Evolutionary conservation across 1,284 basidiomycete genomes (phyloP).

Genomic region (Melanopsichium pennsylvanicum): DNA sequence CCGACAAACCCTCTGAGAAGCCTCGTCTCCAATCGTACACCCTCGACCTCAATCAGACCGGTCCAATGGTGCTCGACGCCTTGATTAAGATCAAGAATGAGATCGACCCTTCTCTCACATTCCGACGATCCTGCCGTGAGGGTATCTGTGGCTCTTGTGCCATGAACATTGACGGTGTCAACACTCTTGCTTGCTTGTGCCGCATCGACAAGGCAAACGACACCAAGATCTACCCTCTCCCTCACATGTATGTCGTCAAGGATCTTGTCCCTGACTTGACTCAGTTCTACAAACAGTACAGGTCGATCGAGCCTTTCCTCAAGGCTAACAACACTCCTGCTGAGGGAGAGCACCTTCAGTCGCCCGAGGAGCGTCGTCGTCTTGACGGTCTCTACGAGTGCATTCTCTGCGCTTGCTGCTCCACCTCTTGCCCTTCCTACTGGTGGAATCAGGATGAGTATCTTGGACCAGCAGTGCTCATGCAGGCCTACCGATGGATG

Average conservation of each 20-base stretch:
- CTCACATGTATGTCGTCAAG: slow-evolving; percentile 99
- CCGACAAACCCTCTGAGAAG: slow-evolving; percentile 91
- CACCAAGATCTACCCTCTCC: slow-evolving; percentile 96
- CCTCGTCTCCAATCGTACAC: slow-evolving; percentile 89
- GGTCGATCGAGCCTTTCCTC: slow-evolving; percentile 80
- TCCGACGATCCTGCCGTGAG: slow-evolving; percentile 94
- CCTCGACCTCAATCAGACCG: slow-evolving; percentile 91
- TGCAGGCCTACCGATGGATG: slow-evolving; percentile 88
- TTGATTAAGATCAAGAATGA: slow-evolving; percentile 99
- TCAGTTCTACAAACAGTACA: slow-evolving; percentile 99
- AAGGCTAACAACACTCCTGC: slow-evolving; percentile 61
- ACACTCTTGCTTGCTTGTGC: slow-evolving; percentile 97
- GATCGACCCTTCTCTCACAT: slow-evolving; percentile 92
- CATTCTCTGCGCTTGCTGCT: slow-evolving; percentile 74
- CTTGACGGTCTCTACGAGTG: slow-evolving; percentile 94
- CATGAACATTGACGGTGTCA: slow-evolving; percentile 96
- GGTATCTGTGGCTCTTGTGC: slow-evolving; percentile 98
- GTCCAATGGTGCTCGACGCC: slow-evolving; percentile 90
- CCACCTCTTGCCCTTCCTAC: slow-evolving; percentile 87
- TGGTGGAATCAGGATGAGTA: slow-evolving; percentile 99
- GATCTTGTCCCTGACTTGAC: slow-evolving; percentile 89
- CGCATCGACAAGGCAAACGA: slow-evolving; percentile 80
- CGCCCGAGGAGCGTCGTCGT: slow-evolving; percentile 88
- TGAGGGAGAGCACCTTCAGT: slow-evolving; percentile 83
- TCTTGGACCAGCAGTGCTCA: slow-evolving; percentile 92